These are phyloP conservation scores for Kalanchoe fedtschenkoi DNA, from an alignment of 164 flowering plant species.

Conservation along the genomic window DNA sequence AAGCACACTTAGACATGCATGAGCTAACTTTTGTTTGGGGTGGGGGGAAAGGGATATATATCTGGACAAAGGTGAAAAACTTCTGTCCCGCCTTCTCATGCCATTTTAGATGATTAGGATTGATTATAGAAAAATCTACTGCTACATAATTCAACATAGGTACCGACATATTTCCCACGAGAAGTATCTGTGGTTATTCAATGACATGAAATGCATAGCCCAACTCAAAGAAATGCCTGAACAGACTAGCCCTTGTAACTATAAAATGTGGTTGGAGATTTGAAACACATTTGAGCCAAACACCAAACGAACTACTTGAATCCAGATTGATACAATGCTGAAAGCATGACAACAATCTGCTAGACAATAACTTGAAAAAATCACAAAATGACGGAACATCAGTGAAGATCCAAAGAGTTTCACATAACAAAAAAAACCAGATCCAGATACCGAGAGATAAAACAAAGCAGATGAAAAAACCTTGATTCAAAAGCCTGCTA, in stretches of 20 bases:
- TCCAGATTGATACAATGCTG: neutral
- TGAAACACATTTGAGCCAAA: neutral
- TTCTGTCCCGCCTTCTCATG: neutral
- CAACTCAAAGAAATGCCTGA: neutral
- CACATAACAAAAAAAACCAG: neutral
- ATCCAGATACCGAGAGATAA: conserved; percentile 9
- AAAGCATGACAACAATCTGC: neutral
- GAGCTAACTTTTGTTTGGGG: no score
- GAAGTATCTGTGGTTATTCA: neutral
- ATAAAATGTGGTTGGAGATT: neutral
- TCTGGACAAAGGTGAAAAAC: neutral
- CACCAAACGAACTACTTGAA: neutral
- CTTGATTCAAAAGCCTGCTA: conserved; percentile 86
- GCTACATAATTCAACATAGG: neutral
- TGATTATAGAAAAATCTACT: neutral
- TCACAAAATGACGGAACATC: no score
- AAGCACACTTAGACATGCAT: neutral
- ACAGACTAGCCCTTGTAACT: neutral
- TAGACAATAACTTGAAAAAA: no score
- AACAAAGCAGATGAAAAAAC: conserved; percentile 20
- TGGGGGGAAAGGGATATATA: neutral
- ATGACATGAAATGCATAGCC: neutral
- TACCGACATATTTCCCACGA: no score
- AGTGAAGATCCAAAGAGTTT: neutral
- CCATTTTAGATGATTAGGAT: neutral